phyloP scores from a whole-genome alignment of 257 asterid genomes.

The Salvia hispanica region DNA sequence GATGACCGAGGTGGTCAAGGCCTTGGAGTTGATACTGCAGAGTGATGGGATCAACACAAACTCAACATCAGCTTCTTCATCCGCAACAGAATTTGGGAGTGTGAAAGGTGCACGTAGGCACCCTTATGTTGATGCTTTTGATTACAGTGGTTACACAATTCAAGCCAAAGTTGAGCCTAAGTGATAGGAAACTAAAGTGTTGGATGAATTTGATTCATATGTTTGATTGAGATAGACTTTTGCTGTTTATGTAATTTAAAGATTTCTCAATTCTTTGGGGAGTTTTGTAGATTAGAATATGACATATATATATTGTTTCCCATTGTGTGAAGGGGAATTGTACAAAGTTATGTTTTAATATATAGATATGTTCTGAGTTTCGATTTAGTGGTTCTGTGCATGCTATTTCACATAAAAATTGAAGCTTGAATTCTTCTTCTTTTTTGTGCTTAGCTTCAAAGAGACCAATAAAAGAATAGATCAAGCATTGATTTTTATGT shows the following conservation, averaged over 20 bases:
- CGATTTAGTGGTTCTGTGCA: too few species aligned
- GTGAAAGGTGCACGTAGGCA: conserved; percentile 47
- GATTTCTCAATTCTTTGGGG: conserved; percentile 3
- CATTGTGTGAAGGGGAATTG: conserved; percentile 21
- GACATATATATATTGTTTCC: not conserved
- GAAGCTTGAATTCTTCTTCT: too few species aligned
- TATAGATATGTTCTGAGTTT: too few species aligned
- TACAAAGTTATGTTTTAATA: conserved; percentile 9
- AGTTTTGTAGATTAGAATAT: conserved; percentile 7
- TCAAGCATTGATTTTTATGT: too few species aligned
- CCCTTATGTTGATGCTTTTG: conserved; percentile 55
- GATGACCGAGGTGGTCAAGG: conserved; percentile 82
- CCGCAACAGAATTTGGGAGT: conserved; percentile 68
- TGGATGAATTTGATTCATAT: not conserved
- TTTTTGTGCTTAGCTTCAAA: too few species aligned
- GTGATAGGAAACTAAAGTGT: conserved; percentile 22
- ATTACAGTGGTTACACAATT: conserved; percentile 46
- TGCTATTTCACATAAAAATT: too few species aligned
- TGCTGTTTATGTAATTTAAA: conserved; percentile 3
- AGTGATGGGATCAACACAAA: conserved; percentile 68
- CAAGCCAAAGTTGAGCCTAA: conserved; percentile 52
- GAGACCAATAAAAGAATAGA: too few species aligned
- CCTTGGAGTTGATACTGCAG: conserved; percentile 65
- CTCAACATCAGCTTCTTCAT: conserved; percentile 81
- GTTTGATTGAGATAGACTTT: not conserved